phyloP scores from a whole-genome alignment of 2,329 filamentous ascomycete genomes.

The Colletotrichum sp. region DNA sequence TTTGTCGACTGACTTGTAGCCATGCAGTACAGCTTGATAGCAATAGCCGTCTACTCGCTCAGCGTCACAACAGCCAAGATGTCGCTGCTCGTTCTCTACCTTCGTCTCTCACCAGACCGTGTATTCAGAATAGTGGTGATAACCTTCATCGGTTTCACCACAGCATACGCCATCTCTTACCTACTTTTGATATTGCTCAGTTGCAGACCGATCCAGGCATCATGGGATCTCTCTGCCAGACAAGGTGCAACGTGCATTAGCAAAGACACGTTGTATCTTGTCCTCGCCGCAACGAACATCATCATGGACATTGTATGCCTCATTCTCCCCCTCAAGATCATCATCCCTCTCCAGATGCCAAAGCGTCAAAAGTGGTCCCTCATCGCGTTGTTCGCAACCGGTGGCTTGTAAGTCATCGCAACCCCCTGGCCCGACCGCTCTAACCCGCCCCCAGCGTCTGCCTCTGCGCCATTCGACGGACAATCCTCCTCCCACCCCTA shows the following conservation, averaged over 20 bases:
- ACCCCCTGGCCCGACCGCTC: not conserved
- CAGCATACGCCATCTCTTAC: slow-evolving; percentile 31
- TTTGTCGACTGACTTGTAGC: not conserved
- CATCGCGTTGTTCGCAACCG: slow-evolving; percentile 14
- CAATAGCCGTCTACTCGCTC: slow-evolving; percentile 7
- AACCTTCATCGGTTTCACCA: slow-evolving; percentile 31
- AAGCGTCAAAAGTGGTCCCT: slow-evolving; percentile 10
- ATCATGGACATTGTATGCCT: slow-evolving; percentile 19
- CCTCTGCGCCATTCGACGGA: slow-evolving; percentile 33
- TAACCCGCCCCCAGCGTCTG: slow-evolving; percentile 28
- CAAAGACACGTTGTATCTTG: slow-evolving; percentile 3
- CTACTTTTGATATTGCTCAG: slow-evolving; percentile 23
- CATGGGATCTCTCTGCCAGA: slow-evolving; percentile 1
- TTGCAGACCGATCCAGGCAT: slow-evolving; percentile 6
- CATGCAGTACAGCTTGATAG: not conserved
- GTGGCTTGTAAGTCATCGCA: slow-evolving; percentile 4
- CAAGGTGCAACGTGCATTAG: not conserved
- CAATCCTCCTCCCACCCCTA: slow-evolving; percentile 29
- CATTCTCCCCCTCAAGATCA: slow-evolving; percentile 13
- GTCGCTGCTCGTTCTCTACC: slow-evolving; percentile 18
- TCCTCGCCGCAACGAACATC: slow-evolving; percentile 16
- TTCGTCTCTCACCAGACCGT: slow-evolving; percentile 28
- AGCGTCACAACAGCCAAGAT: slow-evolving; percentile 20
- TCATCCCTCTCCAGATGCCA: slow-evolving; percentile 17
- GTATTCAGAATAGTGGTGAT: slow-evolving; percentile 35